Evolutionary conservation across 2,329 filamentous ascomycete genomes (phyloP).

Genomic region (Ascochyta koolunga): DNA sequence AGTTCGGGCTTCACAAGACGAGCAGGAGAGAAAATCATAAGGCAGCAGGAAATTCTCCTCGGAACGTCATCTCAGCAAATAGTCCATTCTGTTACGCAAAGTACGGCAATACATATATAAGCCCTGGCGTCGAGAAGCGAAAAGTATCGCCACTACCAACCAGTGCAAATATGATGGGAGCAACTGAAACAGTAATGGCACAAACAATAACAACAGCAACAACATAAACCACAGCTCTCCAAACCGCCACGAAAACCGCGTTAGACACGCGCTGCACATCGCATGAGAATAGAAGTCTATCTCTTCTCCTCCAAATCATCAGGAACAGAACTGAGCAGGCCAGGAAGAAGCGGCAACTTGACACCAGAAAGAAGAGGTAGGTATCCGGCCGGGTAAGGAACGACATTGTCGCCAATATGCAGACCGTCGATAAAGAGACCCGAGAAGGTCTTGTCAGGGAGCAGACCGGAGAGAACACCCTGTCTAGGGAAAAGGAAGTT

Average conservation of each 20-base stretch:
- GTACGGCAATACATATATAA: not conserved
- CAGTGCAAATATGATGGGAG: not conserved
- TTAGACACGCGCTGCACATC: not conserved
- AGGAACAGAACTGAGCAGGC: slow-evolving; percentile 1
- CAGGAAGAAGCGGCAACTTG: slow-evolving; percentile 9
- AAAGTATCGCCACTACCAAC: not conserved
- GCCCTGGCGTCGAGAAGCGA: not conserved
- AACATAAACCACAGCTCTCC: not conserved
- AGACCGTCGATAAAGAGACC: slow-evolving; percentile 24
- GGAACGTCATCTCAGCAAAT: not conserved
- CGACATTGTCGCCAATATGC: slow-evolving; percentile 22
- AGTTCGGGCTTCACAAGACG: too few species aligned
- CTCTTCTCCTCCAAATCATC: not conserved
- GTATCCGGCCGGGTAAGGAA: slow-evolving; percentile 20
- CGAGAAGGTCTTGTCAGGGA: slow-evolving; percentile 17
- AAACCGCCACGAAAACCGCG: not conserved
- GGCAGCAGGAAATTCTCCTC: too few species aligned
- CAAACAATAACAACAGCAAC: not conserved
- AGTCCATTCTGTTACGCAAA: not conserved
- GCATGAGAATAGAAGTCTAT: not conserved
- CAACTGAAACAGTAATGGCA: not conserved
- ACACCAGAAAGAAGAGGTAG: slow-evolving; percentile 6
- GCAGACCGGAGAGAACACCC: slow-evolving; percentile 16
- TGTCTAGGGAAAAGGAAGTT: slow-evolving; percentile 21
- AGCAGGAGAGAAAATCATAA: too few species aligned